Evolutionary conservation across 768 basidiomycete species (phyloP).

Genomic region (Gyrodon lividus): DNA sequence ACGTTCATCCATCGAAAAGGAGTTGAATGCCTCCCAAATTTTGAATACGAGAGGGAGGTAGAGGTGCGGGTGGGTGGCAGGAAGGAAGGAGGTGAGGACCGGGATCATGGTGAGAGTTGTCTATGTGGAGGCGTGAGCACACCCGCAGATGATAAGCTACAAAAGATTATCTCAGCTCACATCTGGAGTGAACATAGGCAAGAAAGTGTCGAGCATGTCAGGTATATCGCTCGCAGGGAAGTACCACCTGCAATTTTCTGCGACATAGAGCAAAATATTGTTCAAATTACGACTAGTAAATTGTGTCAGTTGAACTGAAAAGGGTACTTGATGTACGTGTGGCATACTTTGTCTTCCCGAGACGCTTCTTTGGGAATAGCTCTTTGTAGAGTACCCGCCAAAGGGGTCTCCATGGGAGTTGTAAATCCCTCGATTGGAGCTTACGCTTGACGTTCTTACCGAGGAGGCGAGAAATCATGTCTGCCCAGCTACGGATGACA

Average conservation of each 20-base stretch:
- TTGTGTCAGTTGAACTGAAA: slow-evolving; percentile 5
- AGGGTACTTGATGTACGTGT: not conserved
- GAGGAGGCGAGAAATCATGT: slow-evolving; percentile 72
- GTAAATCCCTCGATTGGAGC: slow-evolving; percentile 63
- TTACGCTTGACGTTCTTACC: slow-evolving; percentile 68
- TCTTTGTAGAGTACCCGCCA: slow-evolving; percentile 75
- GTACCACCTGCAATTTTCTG: slow-evolving; percentile 71
- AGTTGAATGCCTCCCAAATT: slow-evolving; percentile 79
- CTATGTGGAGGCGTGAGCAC: slow-evolving; percentile 35
- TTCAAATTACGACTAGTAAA: slow-evolving; percentile 54
- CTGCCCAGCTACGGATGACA: slow-evolving; percentile 71
- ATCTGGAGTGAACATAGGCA: slow-evolving; percentile 69
- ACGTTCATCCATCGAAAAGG: slow-evolving; percentile 69
- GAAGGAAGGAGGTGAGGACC: slow-evolving; percentile 76
- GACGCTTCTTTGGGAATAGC: slow-evolving; percentile 67
- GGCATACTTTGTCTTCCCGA: slow-evolving; percentile 59
- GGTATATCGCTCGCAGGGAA: slow-evolving; percentile 64
- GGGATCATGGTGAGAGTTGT: slow-evolving; percentile 70
- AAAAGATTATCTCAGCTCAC: slow-evolving; percentile 39
- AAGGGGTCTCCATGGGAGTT: slow-evolving; percentile 73
- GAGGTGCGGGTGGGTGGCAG: slow-evolving; percentile 58
- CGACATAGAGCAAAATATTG: slow-evolving; percentile 72
- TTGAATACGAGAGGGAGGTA: slow-evolving; percentile 74
- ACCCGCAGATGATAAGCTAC: not conserved
- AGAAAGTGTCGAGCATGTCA: slow-evolving; percentile 66